phyloP scores from a whole-genome alignment of 2,329 filamentous ascomycete genomes.

The Clonostachys chloroleuca region DNA sequence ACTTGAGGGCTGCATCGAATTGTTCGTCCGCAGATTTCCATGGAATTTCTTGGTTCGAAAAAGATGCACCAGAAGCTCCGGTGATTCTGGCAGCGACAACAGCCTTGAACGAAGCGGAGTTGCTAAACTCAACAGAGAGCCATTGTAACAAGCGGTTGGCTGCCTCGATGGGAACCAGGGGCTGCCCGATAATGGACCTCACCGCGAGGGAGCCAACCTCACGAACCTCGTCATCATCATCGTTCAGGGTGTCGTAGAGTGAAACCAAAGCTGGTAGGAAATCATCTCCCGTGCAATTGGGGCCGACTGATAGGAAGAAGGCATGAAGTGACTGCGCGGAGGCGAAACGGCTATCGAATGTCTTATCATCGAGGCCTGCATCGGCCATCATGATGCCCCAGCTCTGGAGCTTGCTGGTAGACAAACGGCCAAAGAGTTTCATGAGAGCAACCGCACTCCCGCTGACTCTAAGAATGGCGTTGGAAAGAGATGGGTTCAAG shows the following conservation, averaged over 20 bases:
- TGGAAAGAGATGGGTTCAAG: constrained; percentile 42
- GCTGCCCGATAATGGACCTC: constrained; percentile 34
- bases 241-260: constrained; percentile 74
- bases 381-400: constrained; percentile 48
- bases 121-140: constrained; percentile 30
- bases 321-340: constrained; percentile 50
- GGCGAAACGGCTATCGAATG: constrained; percentile 61
- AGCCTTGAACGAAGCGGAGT: constrained; percentile 25
- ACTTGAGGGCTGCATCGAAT: constrained; percentile 39
- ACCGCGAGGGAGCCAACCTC: constrained; percentile 53
- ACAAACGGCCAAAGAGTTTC: constrained; percentile 9
- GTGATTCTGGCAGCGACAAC: constrained; percentile 37
- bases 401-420: constrained; percentile 13
- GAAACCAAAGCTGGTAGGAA: constrained; percentile 57
- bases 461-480: constrained; percentile 42
- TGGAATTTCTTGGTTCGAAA: constrained; percentile 2
- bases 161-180: constrained; percentile 42
- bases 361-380: constrained; percentile 42
- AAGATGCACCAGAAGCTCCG: constrained; percentile 9
- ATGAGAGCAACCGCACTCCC: constrained; percentile 36
- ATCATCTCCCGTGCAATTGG: constrained; percentile 15
- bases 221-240: constrained; percentile 89
- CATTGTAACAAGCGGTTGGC: constrained; percentile 36
- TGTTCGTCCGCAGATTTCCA: constrained; percentile 25
- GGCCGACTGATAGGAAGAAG: constrained; percentile 30